Base-by-base conservation (phyloP, 805 yeast genomes). In the Helenozyma rhizophorensis region DNA sequence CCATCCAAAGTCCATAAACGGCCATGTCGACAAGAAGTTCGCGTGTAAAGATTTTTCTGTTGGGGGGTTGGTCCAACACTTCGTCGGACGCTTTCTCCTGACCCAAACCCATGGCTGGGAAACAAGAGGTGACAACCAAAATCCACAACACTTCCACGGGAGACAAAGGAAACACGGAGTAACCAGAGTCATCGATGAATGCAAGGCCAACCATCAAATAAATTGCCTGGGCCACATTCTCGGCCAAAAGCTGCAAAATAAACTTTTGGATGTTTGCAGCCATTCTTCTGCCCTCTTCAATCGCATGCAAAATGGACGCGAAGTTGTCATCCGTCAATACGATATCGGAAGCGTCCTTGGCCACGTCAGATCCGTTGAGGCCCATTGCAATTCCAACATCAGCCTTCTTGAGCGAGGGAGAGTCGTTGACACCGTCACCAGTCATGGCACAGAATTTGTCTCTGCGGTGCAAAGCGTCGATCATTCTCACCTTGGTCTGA, bases 141-240 rank as follows among this genome's bases (percentile, higher is more conserved):
- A 46, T 42, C 50, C 50, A 46, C 40, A 46, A 44, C 7, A 46
- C 50, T 23, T 46, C 50, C 21, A 46, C 50, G 67, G 68, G 51
- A 32, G 86, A 73, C 37, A 83, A 67, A 30, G 90, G 89, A 65
- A 86, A 86, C 5, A 87, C 95, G 4, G 95, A 84, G 36, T 65
- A 68, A 2, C 75, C 79, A 23, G 72, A 61, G 0, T 58, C 45
- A 50, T 81, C 93, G 42, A 74, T 72, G 56, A 83, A 83, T 2
- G 78, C 86, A 33, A 83, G 69, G 27, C 90, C 93, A 47, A 83
- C 67, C 74, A 61, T 83, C 80, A 61, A 76, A 65, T 60, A 56
- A 75, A 74, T 50, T 72, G 78, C 64, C 72, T 88, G 47, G 65
- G 72, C 50, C 64, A 70, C 51, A 23, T 47, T 47, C 25, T 47